Percentiles rank a stretch among this genome's conserved stretches.
Evolutionary conservation across 345 rosid genomes (phyloP).

Genomic region (Lepidium didymum): DNA sequence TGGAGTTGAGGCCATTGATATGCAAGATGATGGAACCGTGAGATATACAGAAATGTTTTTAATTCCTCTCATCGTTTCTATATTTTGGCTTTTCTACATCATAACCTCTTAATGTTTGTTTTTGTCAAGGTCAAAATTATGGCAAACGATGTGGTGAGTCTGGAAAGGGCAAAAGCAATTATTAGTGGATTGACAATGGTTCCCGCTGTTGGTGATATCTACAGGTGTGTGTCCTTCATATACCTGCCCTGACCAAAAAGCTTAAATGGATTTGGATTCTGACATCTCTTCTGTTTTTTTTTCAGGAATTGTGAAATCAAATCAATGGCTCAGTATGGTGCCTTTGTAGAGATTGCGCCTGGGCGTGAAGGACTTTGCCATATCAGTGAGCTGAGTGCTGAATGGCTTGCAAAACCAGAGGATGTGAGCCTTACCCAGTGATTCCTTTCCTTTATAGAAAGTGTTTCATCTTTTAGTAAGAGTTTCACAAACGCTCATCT

Average conservation of each 20-base stretch:
- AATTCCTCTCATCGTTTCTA: background rate
- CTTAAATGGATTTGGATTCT: conserved; percentile 4
- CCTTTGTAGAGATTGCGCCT: conserved; percentile 92
- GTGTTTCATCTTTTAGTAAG: background rate
- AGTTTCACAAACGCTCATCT: background rate
- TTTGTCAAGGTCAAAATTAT: conserved; percentile 76
- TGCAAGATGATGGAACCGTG: conserved; percentile 84
- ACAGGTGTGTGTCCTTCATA: conserved; percentile 38
- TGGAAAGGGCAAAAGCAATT: conserved; percentile 79
- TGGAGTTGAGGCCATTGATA: conserved; percentile 88
- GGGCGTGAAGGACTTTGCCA: conserved; percentile 99
- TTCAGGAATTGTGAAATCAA: conserved; percentile 90
- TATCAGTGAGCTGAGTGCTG: conserved; percentile 81
- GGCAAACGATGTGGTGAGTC: conserved; percentile 66
- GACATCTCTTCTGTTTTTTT: background rate
- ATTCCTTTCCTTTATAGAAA: background rate
- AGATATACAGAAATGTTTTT: conserved; percentile 26
- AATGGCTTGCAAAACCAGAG: conserved; percentile 93
- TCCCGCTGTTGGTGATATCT: conserved; percentile 81
- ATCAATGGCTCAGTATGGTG: conserved; percentile 84
- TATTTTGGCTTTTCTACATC: conserved; percentile 3
- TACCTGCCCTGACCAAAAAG: background rate
- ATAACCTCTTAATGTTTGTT: background rate
- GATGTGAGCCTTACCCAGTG: conserved; percentile 51
- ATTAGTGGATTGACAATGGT: conserved; percentile 79